Evolutionary conservation across 2,329 filamentous ascomycete genomes (phyloP).

Genomic region (Ploettnerulaceae sp.): DNA sequence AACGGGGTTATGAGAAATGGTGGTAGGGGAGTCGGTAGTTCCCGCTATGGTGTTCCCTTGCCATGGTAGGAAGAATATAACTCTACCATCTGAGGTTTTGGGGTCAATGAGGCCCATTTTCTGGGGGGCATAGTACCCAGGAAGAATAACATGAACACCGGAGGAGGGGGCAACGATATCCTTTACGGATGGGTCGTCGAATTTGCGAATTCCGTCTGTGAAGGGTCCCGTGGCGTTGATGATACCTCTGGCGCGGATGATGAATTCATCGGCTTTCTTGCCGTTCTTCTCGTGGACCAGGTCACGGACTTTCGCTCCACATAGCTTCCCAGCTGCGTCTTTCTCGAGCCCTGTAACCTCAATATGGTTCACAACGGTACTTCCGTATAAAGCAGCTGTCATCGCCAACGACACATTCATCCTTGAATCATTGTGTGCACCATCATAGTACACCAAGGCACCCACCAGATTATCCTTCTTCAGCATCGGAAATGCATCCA

Average conservation of each 20-base stretch:
- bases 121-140: slow-evolving; percentile 78
- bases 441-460: slow-evolving; percentile 86
- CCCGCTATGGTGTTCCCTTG: slow-evolving; percentile 89
- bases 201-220: slow-evolving; percentile 77
- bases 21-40: slow-evolving; percentile 74
- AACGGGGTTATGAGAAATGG: slow-evolving; percentile 67
- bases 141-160: slow-evolving; percentile 80
- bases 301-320: slow-evolving; percentile 70
- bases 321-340: slow-evolving; percentile 65
- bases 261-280: slow-evolving; percentile 56
- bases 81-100: slow-evolving; percentile 78
- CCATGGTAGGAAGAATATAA: slow-evolving; percentile 92
- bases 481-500: slow-evolving; percentile 85
- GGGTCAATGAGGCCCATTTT: slow-evolving; percentile 89
- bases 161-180: slow-evolving; percentile 83
- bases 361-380: slow-evolving; percentile 77
- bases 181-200: slow-evolving; percentile 67
- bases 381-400: slow-evolving; percentile 82
- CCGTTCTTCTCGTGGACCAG: slow-evolving; percentile 62
- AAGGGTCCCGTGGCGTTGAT: slow-evolving; percentile 90
- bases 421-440: slow-evolving; percentile 84
- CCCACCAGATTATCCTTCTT: slow-evolving; percentile 75
- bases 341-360: slow-evolving; percentile 76
- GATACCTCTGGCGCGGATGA: slow-evolving; percentile 71
- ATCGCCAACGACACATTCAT: slow-evolving; percentile 89